A percentile compares a stretch with the other conserved stretches of the same genome.
Evolutionary conservation across 1,139 yeast species (phyloP).

Genomic region (Debaryomyces singareniensis): DNA sequence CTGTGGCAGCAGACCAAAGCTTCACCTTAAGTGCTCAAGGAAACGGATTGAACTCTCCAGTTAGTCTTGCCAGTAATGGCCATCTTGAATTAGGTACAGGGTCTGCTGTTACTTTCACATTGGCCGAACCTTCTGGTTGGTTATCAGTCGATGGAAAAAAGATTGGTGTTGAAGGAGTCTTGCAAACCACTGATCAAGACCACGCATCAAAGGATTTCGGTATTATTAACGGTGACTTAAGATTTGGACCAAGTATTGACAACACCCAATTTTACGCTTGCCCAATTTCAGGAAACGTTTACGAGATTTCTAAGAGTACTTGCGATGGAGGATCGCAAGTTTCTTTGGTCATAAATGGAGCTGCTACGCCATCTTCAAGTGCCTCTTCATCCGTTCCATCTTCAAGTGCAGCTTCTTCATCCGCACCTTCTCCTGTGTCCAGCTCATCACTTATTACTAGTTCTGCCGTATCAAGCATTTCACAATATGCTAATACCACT

Average conservation of each 20-base stretch:
- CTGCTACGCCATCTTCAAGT: slow-evolving; percentile 7
- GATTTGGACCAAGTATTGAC: slow-evolving; percentile 12
- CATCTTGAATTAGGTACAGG: slow-evolving; percentile 14
- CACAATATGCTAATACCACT: background rate
- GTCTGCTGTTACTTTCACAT: slow-evolving; percentile 14
- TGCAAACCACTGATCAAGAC: slow-evolving; percentile 6
- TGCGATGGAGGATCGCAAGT: slow-evolving; percentile 13
- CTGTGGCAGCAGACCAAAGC: slow-evolving; percentile 24
- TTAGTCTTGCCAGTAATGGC: slow-evolving; percentile 11
- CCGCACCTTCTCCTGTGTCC: background rate
- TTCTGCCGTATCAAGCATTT: background rate
- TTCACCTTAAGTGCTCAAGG: slow-evolving; percentile 23
- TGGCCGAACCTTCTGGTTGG: slow-evolving; percentile 27
- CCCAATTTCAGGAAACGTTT: slow-evolving; percentile 10
- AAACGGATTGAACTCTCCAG: slow-evolving; percentile 15
- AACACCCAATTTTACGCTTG: slow-evolving; percentile 21
- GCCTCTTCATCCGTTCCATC: slow-evolving; percentile 6
- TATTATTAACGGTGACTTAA: slow-evolving; percentile 18
- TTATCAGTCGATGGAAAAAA: slow-evolving; percentile 15
- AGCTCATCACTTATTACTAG: slow-evolving; percentile 1
- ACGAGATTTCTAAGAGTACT: slow-evolving; percentile 8
- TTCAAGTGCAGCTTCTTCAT: background rate
- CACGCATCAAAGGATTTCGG: slow-evolving; percentile 25
- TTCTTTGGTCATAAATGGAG: slow-evolving; percentile 9
- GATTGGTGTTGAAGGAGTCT: slow-evolving; percentile 10